A percentile compares a stretch with the other conserved stretches of the same genome.
Conservation (phyloP, 176 grass and related monocot genomes). For the Canna indica region DNA sequence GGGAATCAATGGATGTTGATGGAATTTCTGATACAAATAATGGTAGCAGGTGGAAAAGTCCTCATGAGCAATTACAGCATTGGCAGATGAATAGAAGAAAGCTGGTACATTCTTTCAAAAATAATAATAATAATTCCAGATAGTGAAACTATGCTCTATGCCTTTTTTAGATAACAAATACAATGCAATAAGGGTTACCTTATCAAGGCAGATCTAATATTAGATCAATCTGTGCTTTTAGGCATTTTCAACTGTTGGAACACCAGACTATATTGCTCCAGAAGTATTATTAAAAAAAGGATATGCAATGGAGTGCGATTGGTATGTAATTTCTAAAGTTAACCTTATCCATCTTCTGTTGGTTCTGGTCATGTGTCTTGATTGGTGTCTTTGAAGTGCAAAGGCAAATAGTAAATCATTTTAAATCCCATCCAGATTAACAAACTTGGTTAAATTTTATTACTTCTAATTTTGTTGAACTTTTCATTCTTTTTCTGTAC, state of each 20-base stretch:
- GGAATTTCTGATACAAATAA: slow-evolving; percentile 50
- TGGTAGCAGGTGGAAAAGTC: slow-evolving; percentile 79
- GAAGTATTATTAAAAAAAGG: slow-evolving; percentile 98
- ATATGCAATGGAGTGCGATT: slow-evolving; percentile 99
- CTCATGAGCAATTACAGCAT: slow-evolving; percentile 86
- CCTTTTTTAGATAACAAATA: background rate
- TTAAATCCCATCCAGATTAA: background rate
- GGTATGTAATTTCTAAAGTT: slow-evolving; percentile 35
- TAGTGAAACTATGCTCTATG: background rate
- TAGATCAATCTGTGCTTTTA: slow-evolving; percentile 18
- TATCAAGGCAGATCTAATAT: slow-evolving; percentile 13
- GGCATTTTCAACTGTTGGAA: slow-evolving; percentile 99
- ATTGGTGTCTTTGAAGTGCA: background rate
- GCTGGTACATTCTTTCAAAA: slow-evolving; percentile 43
- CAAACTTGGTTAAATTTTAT: background rate
- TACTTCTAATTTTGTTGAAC: background rate
- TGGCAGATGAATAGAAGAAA: slow-evolving; percentile 96
- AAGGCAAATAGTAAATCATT: background rate
- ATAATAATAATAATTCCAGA: slow-evolving; percentile 5
- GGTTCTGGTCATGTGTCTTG: background rate
- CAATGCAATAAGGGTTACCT: slow-evolving; percentile 4
- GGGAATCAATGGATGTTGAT: slow-evolving; percentile 91
- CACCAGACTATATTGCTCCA: slow-evolving; percentile 96
- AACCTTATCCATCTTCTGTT: background rate
- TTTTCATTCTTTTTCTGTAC: background rate